Evolutionary conservation across 306 rosid species (phyloP).

Genomic region (Castanopsis chinensis): DNA sequence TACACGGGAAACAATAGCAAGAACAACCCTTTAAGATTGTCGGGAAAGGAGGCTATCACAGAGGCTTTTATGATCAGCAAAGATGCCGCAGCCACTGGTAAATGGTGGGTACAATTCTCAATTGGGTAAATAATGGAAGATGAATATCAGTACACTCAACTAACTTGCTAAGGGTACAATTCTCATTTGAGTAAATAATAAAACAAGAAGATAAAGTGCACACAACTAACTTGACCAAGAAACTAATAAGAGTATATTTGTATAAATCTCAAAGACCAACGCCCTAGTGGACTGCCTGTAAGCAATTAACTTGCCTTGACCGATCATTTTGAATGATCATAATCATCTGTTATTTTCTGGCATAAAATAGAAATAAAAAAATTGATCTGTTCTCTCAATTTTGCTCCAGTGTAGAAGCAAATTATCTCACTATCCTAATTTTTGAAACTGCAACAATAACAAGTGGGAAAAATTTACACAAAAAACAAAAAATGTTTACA

Average conservation of each 20-base stretch:
- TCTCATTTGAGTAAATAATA: too few species aligned
- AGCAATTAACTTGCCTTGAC: not conserved
- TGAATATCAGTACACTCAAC: too few species aligned
- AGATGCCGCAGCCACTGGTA: not conserved
- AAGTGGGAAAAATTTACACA: not conserved
- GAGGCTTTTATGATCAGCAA: not conserved
- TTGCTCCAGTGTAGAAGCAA: not conserved
- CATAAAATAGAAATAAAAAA: too few species aligned
- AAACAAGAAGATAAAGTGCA: too few species aligned
- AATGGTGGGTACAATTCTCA: not conserved
- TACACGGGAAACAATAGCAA: conserved; percentile 67
- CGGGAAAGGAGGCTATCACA: not conserved
- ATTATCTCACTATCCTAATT: not conserved
- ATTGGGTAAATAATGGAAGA: too few species aligned
- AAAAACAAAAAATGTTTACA: not conserved
- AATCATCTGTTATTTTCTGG: not conserved
- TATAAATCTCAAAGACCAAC: not conserved
- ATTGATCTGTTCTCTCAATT: too few species aligned
- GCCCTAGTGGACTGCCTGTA: not conserved
- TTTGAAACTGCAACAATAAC: not conserved
- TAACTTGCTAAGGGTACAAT: too few species aligned
- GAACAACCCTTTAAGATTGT: conserved; percentile 63
- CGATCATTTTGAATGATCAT: not conserved
- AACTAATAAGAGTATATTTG: not conserved
- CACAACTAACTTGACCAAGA: too few species aligned